These are phyloP conservation scores for Magnolia kwangsiensis DNA, from an alignment of 164 flowering plant genomes.

Conservation along the genomic window DNA sequence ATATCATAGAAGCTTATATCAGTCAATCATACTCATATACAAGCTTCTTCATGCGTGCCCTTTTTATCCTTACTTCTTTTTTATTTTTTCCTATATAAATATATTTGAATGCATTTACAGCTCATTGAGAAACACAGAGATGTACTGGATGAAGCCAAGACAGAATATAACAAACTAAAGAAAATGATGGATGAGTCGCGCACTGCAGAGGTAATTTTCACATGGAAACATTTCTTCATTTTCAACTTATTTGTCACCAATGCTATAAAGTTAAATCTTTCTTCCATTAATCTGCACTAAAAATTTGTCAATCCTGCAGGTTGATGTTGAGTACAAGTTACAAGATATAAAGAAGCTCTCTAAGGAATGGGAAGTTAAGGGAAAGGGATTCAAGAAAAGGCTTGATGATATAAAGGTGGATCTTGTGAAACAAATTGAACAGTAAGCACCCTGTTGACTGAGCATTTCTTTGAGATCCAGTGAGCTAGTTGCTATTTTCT, in stretches of 20 bases:
- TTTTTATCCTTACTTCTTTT: conserved; percentile 5
- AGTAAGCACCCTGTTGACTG: conserved; percentile 43
- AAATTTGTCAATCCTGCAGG: conserved; percentile 38
- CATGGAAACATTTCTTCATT: background rate
- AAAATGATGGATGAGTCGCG: conserved; percentile 41
- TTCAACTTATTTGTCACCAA: background rate
- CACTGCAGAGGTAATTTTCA: conserved; percentile 67
- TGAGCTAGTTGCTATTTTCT: background rate
- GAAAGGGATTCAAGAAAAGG: conserved; percentile 65
- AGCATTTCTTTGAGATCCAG: background rate
- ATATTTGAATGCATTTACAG: conserved; percentile 26
- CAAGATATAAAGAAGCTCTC: conserved; percentile 73
- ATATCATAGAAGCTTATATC: background rate
- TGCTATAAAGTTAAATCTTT: background rate
- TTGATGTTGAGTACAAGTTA: conserved; percentile 81
- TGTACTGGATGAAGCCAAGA: conserved; percentile 67
- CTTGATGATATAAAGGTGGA: conserved; percentile 66
- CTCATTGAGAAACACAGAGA: conserved; percentile 70
- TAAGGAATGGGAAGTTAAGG: conserved; percentile 77
- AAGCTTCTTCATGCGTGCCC: background rate
- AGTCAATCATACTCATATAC: background rate
- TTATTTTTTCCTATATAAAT: background rate
- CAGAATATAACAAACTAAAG: conserved; percentile 63
- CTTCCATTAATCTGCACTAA: background rate
- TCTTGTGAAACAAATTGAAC: conserved; percentile 71